Evolutionary conservation across 1,139 yeast genomes (phyloP), one percentile per base, ranked within the genome.

Genomic region (Protomyces macrosporus): DNA sequence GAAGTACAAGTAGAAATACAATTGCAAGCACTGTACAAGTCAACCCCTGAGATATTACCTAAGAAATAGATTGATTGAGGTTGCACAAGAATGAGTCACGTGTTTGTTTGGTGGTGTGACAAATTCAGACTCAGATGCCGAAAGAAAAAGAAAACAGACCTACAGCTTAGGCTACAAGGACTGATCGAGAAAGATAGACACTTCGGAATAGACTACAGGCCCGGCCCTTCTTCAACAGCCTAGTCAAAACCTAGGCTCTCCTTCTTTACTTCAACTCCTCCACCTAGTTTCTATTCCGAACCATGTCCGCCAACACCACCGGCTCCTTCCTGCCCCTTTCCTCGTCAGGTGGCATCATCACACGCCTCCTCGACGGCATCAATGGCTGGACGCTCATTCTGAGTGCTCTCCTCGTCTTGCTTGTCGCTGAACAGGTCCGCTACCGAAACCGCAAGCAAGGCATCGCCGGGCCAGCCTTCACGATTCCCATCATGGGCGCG

Each of bases 401-500:
- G 40, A 51, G 57, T 16, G 58, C 63, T 37, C 9, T 60, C 45
- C 45, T 48, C 33, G 50, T 60, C 50, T 48, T 60, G 39, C 54
- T 60, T 32, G 63, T 51, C 12, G 63, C 63, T 48, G 63, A 60
- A 50, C 55, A 56, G 65, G 77, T 90, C 42, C 76, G 82, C 69
- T 93, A 93, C 73, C 84, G 90, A 72, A 71, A 82, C 63, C 84
- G 84, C 69, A 93, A 93, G 76, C 97, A 97, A 52, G 74, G 82
- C 53, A 90, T 91, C 74, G 97, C 90, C 10, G 98, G 98, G 34
- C 98, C 98, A 32, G 75, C 78, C 55, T 83, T 81, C 75, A 93
- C 93, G 75, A 71, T 90, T 90, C 98, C 98, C 1, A 80, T 93
- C 64, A 91, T 93, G 70, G 98, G 98, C 4, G 98, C 98, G 2